A percentile compares a stretch with the other conserved stretches of the same genome.
Conservation (phyloP, 192 early-diverging fungal genomes). For the Rhizophagus prolifer region DNA sequence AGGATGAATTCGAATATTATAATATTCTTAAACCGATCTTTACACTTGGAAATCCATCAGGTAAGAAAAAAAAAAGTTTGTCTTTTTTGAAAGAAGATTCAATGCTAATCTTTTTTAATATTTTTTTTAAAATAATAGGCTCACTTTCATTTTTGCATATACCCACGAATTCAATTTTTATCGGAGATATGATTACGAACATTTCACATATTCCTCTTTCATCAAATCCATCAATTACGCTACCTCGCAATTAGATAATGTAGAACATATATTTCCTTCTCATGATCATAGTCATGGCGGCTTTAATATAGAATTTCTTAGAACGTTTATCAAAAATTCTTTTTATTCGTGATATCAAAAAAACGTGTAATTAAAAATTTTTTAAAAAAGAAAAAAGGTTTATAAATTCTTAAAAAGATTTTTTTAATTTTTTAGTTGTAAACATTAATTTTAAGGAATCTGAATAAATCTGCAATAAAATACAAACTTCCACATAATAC, state of each 20-base stretch:
- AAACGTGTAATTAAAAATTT: too few species aligned
- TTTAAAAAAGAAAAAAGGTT: too few species aligned
- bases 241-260: not conserved
- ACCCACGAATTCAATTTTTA: not conserved
- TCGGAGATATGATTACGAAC: not conserved
- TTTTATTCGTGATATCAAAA: not conserved
- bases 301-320: not conserved
- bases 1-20: not conserved
- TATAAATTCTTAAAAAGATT: too few species aligned
- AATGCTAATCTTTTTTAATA: not conserved
- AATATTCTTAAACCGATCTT: not conserved
- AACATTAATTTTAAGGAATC: conserved; percentile 31
- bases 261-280: not conserved
- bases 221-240: not conserved
- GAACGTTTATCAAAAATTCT: not conserved
- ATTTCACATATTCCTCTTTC: not conserved
- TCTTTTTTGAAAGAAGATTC: not conserved
- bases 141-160: not conserved
- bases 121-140: not conserved
- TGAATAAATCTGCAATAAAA: conserved; percentile 77
- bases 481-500: conserved; percentile 87
- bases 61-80: not conserved
- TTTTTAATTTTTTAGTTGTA: not conserved
- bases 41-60: not conserved
- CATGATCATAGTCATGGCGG: not conserved